Evolutionary conservation across 495 filamentous ascomycete genomes (phyloP), one percentile per base, ranked within the genome.

Genomic region (Hypoxylon lienhwacheense): DNA sequence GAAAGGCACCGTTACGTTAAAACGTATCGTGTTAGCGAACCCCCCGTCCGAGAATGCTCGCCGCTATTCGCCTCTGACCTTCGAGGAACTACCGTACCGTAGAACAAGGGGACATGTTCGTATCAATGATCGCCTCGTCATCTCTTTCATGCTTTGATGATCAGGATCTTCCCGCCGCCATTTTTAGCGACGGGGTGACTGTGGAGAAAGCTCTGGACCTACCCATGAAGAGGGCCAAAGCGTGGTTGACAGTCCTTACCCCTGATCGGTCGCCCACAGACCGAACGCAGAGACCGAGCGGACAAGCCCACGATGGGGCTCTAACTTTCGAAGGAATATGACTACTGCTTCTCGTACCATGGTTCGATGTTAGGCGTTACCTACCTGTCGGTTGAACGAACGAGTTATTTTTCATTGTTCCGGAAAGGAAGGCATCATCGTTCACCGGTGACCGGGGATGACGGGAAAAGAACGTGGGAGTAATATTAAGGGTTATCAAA

Each of bases 161-260:
- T 63, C 59, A 58, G 59, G 53, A 57, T 63, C 52, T 61, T 61
- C 58, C 58, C 52, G 58, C 52, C 28, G 47, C 58, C 58, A 61
- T 61, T 61, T 61, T 61, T 61, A 61, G 58, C 52, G 58, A 61
- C 52, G 52, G 58, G 43, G 58, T 46, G 59, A 50, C 59, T 63
- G 59, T 63, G 59, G 59, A 63, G 53, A 63, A 48, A 34, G 45
- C 39, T 19, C 41, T 47, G 39, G 49, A 47, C 45, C n/a, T 50
- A 60, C 33, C 49, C 44, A 57, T 47, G 49, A 32, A 45, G 36
- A 34, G 28, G 46, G 11, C 50, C 41, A 50, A 34, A 22, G 22
- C 46, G 43, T 31, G 31, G 35, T 61, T 52, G 46, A 47, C 47
- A 52, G 40, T 51, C n/a, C 34, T 32, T 51, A 47, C 42, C 45